phyloP scores from a whole-genome alignment of 2,329 filamentous ascomycete species.

The Juglanconis sp. region DNA sequence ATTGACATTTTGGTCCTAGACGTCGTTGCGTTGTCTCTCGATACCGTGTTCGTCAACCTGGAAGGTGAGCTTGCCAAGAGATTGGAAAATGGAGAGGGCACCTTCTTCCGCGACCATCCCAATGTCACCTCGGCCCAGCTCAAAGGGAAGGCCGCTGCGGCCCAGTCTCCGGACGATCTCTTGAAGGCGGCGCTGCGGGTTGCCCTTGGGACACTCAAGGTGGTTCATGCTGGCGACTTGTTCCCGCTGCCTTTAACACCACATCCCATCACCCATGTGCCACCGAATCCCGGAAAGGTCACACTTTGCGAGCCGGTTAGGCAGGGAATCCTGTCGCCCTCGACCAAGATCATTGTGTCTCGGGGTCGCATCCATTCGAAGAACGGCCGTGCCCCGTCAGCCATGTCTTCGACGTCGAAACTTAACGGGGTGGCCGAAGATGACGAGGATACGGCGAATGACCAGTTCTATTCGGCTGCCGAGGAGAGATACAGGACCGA shows the following conservation, averaged over 20 bases:
- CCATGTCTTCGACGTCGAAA: constrained; percentile 45
- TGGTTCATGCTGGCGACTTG: constrained; percentile 82
- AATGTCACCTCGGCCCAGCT: constrained; percentile 19
- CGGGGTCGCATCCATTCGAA: constrained; percentile 58
- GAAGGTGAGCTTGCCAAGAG: constrained; percentile 77
- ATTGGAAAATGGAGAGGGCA: constrained; percentile 78
- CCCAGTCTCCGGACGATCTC: constrained; percentile 47
- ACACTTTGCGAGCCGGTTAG: constrained; percentile 92
- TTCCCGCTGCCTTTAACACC: constrained; percentile 73
- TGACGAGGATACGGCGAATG: constrained; percentile 80
- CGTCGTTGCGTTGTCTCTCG: constrained; percentile 73
- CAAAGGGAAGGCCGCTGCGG: constrained; percentile 34
- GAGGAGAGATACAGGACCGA: constrained; percentile 69
- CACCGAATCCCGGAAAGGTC: constrained; percentile 81
- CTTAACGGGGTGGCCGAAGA: constrained; percentile 59
- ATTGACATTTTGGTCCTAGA: constrained; percentile 84
- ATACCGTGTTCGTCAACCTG: constrained; percentile 82
- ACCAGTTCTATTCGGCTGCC: constrained; percentile 88
- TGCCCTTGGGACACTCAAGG: constrained; percentile 66
- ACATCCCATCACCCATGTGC: constrained; percentile 82
- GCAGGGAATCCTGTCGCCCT: constrained; percentile 74
- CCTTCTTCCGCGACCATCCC: constrained; percentile 68
- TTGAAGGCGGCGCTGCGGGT: constrained; percentile 67
- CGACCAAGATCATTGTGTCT: constrained; percentile 80
- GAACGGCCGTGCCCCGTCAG: constrained; percentile 43